Evolutionary conservation across 2,329 filamentous ascomycete genomes (phyloP).

Genomic region (Clonostachys rosea): DNA sequence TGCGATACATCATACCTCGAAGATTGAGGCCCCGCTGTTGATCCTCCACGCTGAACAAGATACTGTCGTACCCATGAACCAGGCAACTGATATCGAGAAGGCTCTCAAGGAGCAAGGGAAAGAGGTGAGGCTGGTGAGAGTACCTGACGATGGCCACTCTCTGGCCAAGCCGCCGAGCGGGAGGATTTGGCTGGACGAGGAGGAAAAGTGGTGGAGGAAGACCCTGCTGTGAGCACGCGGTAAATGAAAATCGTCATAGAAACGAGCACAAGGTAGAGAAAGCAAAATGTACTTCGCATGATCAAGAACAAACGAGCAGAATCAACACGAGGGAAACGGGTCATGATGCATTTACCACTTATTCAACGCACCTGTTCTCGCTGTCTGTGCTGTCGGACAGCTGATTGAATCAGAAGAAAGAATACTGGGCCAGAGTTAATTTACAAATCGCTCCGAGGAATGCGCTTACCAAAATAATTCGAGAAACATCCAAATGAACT

Average conservation of each 20-base stretch:
- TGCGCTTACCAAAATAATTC: too few species aligned
- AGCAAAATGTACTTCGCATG: too few species aligned
- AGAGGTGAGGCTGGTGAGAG: conserved; percentile 40
- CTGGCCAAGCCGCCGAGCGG: conserved; percentile 34
- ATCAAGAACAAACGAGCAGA: too few species aligned
- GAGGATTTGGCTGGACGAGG: conserved; percentile 31
- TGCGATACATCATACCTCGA: conserved; percentile 39
- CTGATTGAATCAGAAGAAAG: too few species aligned
- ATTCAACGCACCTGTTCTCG: too few species aligned
- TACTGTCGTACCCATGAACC: conserved; percentile 52
- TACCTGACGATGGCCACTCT: conserved; percentile 45
- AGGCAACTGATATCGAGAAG: conserved; percentile 46
- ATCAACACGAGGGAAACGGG: too few species aligned
- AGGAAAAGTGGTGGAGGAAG: conserved; percentile 41
- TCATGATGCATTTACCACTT: too few species aligned
- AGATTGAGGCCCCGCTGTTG: conserved; percentile 43
- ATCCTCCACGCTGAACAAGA: conserved; percentile 53
- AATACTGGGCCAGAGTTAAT: too few species aligned
- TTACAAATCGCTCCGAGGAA: too few species aligned
- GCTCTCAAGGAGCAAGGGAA: conserved; percentile 33
- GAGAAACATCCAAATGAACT: too few species aligned
- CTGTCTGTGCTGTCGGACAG: too few species aligned
- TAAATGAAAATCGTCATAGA: neutral
- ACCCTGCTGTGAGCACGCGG: conserved; percentile 18
- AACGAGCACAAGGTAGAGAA: neutral